Evolutionary conservation across 495 filamentous ascomycete genomes (phyloP).

Genomic region (Podospora australis): DNA sequence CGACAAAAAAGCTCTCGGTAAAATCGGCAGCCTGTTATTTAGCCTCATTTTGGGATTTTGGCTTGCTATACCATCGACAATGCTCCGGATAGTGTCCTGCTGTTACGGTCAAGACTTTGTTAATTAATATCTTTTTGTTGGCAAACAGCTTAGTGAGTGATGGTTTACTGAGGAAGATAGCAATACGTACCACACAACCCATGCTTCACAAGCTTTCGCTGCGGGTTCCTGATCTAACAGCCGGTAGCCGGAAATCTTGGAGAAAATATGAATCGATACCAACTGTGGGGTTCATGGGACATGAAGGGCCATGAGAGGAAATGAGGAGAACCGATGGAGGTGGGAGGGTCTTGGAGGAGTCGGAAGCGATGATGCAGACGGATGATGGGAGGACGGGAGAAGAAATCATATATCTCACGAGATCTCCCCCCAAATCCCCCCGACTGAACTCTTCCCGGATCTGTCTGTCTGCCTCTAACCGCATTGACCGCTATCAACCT

Average conservation of each 20-base stretch:
- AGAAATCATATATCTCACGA: background rate
- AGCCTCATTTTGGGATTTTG: constrained; percentile 20
- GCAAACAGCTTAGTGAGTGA: too few species aligned
- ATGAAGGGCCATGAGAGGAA: background rate
- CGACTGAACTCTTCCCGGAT: background rate
- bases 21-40: constrained; percentile 29
- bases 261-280: background rate
- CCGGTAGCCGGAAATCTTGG: constrained; percentile 8
- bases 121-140: too few species aligned
- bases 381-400: too few species aligned
- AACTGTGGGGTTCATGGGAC: background rate
- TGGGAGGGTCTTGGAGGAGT: background rate
- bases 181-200: too few species aligned
- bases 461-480: background rate
- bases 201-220: constrained; percentile 1
- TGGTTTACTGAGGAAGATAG: too few species aligned
- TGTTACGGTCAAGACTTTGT: constrained; percentile 6
- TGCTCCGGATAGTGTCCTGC: constrained; percentile 25
- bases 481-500: background rate
- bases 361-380: background rate
- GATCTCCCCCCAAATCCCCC: background rate
- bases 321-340: too few species aligned
- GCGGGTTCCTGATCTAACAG: constrained; percentile 17
- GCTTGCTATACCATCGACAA: constrained; percentile 8
- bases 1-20: constrained; percentile 14